These are phyloP conservation scores for Fusarium neocosmosporiellum DNA, from an alignment of 2,329 filamentous ascomycete species.

Conservation along the genomic window DNA sequence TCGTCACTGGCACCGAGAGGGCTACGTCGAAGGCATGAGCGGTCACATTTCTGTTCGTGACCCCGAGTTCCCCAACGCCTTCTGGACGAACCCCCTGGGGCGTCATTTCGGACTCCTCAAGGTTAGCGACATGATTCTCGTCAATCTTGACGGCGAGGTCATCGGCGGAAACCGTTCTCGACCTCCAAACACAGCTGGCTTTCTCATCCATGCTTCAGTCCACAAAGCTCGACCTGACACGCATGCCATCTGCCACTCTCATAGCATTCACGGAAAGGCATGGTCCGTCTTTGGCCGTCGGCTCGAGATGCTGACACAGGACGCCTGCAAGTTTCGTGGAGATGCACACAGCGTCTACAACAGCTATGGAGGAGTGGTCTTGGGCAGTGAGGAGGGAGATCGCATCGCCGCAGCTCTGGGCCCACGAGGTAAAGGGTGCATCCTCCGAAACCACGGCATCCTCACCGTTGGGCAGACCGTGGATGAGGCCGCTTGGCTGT, in stretches of 20 bases:
- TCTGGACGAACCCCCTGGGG: slow-evolving; percentile 76
- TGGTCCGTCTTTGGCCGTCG: slow-evolving; percentile 72
- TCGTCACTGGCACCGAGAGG: slow-evolving; percentile 73
- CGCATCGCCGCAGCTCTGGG: slow-evolving; percentile 73
- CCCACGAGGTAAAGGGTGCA: slow-evolving; percentile 65
- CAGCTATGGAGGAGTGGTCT: slow-evolving; percentile 61
- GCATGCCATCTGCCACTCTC: slow-evolving; percentile 75
- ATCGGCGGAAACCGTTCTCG: slow-evolving; percentile 69
- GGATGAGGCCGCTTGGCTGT: slow-evolving; percentile 78
- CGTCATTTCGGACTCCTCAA: slow-evolving; percentile 74
- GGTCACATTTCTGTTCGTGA: slow-evolving; percentile 76
- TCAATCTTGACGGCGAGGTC: slow-evolving; percentile 70
- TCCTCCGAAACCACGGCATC: slow-evolving; percentile 77
- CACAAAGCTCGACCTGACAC: slow-evolving; percentile 73
- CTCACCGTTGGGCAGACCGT: slow-evolving; percentile 76
- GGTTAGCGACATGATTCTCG: slow-evolving; percentile 75
- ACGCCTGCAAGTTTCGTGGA: slow-evolving; percentile 71
- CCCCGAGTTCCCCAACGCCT: slow-evolving; percentile 67
- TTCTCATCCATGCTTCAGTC: slow-evolving; percentile 74
- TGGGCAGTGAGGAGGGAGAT: slow-evolving; percentile 72
- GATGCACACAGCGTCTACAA: slow-evolving; percentile 73
- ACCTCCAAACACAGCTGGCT: slow-evolving; percentile 75
- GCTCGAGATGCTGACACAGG: slow-evolving; percentile 77
- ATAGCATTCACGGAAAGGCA: slow-evolving; percentile 72
- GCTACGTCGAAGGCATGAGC: slow-evolving; percentile 75